phyloP scores from a whole-genome alignment of 495 filamentous ascomycete species.

The Aspergillus indologenus region DNA sequence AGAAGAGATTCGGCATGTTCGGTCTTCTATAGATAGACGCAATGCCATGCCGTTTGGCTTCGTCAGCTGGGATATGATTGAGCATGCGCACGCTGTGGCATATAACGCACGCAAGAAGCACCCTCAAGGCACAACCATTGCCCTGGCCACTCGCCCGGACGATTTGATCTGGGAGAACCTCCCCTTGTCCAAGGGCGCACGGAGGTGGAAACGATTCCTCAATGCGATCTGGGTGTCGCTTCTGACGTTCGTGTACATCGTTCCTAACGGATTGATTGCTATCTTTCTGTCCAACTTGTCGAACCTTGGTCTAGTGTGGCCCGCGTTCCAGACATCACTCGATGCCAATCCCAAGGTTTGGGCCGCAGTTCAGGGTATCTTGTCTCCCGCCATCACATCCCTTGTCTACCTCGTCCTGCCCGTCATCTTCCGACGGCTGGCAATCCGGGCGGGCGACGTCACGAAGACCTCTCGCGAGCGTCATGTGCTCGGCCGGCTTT shows the following conservation, averaged over 20 bases:
- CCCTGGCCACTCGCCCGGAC: slow-evolving; percentile 78
- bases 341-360: slow-evolving; percentile 60
- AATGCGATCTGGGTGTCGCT: slow-evolving; percentile 80
- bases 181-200: slow-evolving; percentile 58
- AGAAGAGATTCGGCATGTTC: slow-evolving; percentile 75
- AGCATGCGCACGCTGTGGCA: slow-evolving; percentile 84
- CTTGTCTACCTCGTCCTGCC: slow-evolving; percentile 85
- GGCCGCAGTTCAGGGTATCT: slow-evolving; percentile 90
- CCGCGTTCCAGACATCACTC: slow-evolving; percentile 64
- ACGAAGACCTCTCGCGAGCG: slow-evolving; percentile 90
- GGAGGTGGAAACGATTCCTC: slow-evolving; percentile 68
- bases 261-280: slow-evolving; percentile 92
- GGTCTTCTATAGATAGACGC: slow-evolving; percentile 77
- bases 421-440: slow-evolving; percentile 82
- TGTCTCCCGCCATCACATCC: slow-evolving; percentile 86
- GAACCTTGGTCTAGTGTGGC: slow-evolving; percentile 80
- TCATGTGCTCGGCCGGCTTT: slow-evolving; percentile 89
- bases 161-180: slow-evolving; percentile 98
- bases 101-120: slow-evolving; percentile 76
- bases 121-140: slow-evolving; percentile 73
- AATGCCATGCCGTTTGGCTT: slow-evolving; percentile 91
- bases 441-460: slow-evolving; percentile 74
- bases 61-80: slow-evolving; percentile 84
- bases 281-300: slow-evolving; percentile 84
- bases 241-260: slow-evolving; percentile 85